A percentile compares a stretch with the other conserved stretches of the same genome.
phyloP scores from a whole-genome alignment of 345 rosid species.

The Fremontodendron californicum region DNA sequence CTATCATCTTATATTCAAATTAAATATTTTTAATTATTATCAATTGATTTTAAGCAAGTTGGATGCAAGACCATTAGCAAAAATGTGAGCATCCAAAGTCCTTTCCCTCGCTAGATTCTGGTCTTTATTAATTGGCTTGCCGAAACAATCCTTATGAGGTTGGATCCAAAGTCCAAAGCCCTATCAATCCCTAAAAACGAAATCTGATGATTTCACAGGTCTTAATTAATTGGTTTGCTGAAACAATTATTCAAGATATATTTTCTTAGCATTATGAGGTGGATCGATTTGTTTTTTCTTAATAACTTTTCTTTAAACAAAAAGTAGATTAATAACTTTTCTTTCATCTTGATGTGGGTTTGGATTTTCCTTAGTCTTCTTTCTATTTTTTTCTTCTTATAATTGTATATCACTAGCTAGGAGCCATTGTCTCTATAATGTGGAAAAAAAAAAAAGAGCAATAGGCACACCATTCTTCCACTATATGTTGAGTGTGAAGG shows the following conservation, averaged over 20 bases:
- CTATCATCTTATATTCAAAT: not conserved
- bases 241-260: too few relatives aligned
- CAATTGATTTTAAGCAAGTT: too few relatives aligned
- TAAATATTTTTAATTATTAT: not conserved
- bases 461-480: not conserved
- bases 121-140: too few relatives aligned
- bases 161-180: too few relatives aligned
- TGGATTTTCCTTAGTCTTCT: not conserved
- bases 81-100: not conserved
- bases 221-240: not conserved
- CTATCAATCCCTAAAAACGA: not conserved
- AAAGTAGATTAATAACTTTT: slow-evolving; percentile 2
- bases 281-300: not conserved
- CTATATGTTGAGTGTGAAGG: slow-evolving; percentile 6
- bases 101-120: not conserved
- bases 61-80: too few relatives aligned
- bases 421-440: slow-evolving; percentile 2
- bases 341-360: not conserved
- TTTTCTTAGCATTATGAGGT: not conserved
- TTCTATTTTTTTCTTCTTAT: not conserved
- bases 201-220: not conserved
- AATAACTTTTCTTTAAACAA: not conserved
- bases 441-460: not conserved
- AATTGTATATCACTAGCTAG: too few relatives aligned
- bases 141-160: too few relatives aligned